phyloP scores from a whole-genome alignment of 129 eudicot genomes.

The Tanacetum coccineum region DNA sequence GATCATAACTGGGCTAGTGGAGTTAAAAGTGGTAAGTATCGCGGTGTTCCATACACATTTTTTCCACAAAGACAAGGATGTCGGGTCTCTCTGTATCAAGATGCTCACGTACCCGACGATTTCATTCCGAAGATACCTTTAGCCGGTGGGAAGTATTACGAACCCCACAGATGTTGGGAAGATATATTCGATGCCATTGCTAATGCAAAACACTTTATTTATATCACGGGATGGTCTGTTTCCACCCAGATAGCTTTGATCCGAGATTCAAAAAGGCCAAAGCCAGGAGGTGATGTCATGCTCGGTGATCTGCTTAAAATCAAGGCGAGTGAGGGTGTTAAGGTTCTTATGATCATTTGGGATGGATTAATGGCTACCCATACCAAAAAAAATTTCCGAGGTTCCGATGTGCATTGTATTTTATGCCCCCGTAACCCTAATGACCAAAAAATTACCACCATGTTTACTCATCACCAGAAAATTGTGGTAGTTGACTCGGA shows the following conservation, averaged over 20 bases:
- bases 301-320: slow-evolving; percentile 68
- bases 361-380: slow-evolving; percentile 82
- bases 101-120: slow-evolving; percentile 62
- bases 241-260: slow-evolving; percentile 58
- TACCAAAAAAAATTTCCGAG: slow-evolving; percentile 43
- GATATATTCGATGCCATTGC: slow-evolving; percentile 64
- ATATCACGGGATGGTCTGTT: slow-evolving; percentile 78
- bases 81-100: slow-evolving; percentile 28
- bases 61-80: not conserved
- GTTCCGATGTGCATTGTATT: slow-evolving; percentile 58
- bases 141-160: slow-evolving; percentile 52
- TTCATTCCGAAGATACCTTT: slow-evolving; percentile 58
- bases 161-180: slow-evolving; percentile 71
- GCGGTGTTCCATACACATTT: not conserved
- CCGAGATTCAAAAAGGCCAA: slow-evolving; percentile 60
- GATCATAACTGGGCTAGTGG: not conserved
- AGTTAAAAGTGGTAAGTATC: not conserved
- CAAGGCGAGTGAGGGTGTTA: slow-evolving; percentile 69
- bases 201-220: slow-evolving; percentile 58
- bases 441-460: slow-evolving; percentile 58
- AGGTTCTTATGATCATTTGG: slow-evolving; percentile 66
- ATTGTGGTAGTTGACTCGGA: slow-evolving; percentile 58
- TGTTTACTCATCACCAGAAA: slow-evolving; percentile 86
- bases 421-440: slow-evolving; percentile 76
- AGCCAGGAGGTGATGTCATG: slow-evolving; percentile 54